phyloP scores from a whole-genome alignment of 345 rosid species.

The Geranium brycei region DNA sequence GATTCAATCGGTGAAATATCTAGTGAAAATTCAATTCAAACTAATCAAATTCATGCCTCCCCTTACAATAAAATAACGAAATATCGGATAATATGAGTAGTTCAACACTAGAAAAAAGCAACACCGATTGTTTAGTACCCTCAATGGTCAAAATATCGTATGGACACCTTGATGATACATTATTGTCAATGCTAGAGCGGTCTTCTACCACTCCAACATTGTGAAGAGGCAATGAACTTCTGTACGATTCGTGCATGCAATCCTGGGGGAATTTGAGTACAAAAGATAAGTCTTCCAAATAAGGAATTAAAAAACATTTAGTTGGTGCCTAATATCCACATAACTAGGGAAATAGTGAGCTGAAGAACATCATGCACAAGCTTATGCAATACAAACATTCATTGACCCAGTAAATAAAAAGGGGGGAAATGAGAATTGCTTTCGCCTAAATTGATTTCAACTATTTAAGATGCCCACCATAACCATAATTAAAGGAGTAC shows the following conservation, averaged over 20 bases:
- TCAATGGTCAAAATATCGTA: slow-evolving; percentile 44
- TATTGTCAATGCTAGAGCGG: slow-evolving; percentile 44
- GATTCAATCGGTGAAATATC: slow-evolving; percentile 83
- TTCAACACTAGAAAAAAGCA: neutral
- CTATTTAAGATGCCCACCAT: neutral
- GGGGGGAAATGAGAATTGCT: neutral
- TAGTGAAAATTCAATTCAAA: slow-evolving; percentile 19
- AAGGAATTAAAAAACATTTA: neutral
- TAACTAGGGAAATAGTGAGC: neutral
- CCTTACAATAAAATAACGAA: neutral
- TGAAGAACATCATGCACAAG: neutral
- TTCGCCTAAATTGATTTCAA: neutral
- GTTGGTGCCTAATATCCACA: neutral
- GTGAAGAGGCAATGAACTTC: slow-evolving; percentile 49
- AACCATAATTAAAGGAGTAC: neutral
- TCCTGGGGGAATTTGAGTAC: slow-evolving; percentile 24
- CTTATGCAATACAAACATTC: neutral
- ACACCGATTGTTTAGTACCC: slow-evolving; percentile 25
- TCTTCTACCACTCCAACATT: slow-evolving; percentile 53
- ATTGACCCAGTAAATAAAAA: neutral
- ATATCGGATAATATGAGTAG: neutral
- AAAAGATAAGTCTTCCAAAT: neutral
- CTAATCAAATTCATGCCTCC: neutral
- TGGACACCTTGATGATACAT: slow-evolving; percentile 30
- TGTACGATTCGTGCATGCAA: slow-evolving; percentile 61